Base-by-base conservation (phyloP, 1,284 basidiomycete genomes). In the Irpex sp. region DNA sequence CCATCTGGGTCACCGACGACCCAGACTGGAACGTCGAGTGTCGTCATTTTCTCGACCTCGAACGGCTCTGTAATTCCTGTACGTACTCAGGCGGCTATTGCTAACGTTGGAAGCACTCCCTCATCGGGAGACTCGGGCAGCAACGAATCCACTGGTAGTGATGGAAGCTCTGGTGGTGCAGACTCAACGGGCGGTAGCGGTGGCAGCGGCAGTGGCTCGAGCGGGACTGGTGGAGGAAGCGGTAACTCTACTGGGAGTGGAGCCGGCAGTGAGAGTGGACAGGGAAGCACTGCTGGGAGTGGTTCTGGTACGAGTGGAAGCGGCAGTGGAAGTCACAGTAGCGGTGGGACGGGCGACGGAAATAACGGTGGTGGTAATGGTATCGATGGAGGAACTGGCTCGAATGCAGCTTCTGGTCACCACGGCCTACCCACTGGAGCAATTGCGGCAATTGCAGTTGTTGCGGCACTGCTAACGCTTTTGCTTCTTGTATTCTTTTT, bases 391-490 rank as follows among this genome's bases (percentile, higher is more conserved):
- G 39, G 35, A 39, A 51, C 58, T n/a, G 58, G 51, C 53, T 39
- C 47, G 8, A 55, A 3, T 19, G 57, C 59, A 8, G 46, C n/a
- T n/a, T 47, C 47, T 6, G 62, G 57, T 9, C 62, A 66, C 36
- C 61, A 64, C 49, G 63, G 65, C 5, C 57, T 64, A 39, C 65
- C 69, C 15, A 67, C 31, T 5, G 66, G 60, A 33, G 62, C 58
- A 8, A 65, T 64, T 36, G 61, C 64, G 21, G 62, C 47, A 7
- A 58, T 63, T 33, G 62, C 58, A 13, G 63, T 65, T 13, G 49
- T 63, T 33, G 66, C 51, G 5, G 33, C 43, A 9, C 58, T 68
- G 6, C 21, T 65, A 1, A 8, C 58, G 8, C 39, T 64, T 15
- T 17, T 57, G 1, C 37, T 66, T 15, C 26, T 67, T 36, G n/a